Percentiles rank a stretch among this genome's conserved stretches.
phyloP scores from a whole-genome alignment of 345 rosid genomes.

The Durio zibethinus region DNA sequence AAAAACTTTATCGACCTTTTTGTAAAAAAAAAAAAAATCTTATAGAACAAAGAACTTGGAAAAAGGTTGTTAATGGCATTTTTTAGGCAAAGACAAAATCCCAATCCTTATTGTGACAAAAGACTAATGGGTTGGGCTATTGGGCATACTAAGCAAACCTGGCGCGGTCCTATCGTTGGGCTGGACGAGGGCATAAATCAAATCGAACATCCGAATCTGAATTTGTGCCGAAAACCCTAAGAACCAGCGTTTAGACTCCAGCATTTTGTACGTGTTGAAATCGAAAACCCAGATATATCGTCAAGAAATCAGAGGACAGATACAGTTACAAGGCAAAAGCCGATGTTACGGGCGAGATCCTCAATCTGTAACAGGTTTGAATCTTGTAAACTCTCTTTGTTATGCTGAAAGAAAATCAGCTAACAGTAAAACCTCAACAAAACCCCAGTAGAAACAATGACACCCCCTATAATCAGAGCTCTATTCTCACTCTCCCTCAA shows the following conservation, averaged over 20 bases:
- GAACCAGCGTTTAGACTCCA: neutral
- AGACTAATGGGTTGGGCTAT: neutral
- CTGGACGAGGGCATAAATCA: neutral
- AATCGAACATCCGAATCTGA: neutral
- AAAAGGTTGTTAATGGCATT: neutral
- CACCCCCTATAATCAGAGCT: constrained; percentile 7
- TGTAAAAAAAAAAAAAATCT: too few species aligned
- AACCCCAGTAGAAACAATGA: constrained; percentile 4
- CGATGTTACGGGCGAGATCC: constrained; percentile 10
- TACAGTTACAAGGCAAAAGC: neutral
- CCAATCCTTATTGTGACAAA: neutral
- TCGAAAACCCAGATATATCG: neutral
- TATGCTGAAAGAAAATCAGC: neutral
- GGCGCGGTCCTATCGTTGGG: neutral
- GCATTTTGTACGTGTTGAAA: neutral
- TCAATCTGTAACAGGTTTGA: neutral
- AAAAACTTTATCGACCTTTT: too few species aligned
- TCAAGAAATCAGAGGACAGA: neutral
- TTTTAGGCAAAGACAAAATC: neutral
- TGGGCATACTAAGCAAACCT: neutral
- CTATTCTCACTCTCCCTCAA: constrained; percentile 17
- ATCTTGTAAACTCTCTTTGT: neutral
- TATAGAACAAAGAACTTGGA: too few species aligned
- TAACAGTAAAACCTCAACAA: neutral
- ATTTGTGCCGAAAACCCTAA: neutral